phyloP scores from a whole-genome alignment of 306 rosid species.

The Corylus americana region DNA sequence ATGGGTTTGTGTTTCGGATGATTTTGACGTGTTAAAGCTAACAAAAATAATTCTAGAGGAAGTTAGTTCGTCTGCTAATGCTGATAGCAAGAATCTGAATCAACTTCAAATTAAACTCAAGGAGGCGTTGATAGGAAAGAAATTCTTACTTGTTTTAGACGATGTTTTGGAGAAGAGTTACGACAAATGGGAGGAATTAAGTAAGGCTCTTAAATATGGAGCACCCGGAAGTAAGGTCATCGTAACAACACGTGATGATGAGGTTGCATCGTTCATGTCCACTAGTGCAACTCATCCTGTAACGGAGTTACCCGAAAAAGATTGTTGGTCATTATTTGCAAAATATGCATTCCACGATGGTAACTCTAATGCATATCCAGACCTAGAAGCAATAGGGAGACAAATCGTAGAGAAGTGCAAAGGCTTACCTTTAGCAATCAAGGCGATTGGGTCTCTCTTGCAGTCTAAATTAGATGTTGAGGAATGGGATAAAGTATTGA shows the following conservation, averaged over 20 bases:
- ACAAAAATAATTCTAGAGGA: too few relatives aligned
- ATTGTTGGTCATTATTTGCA: conserved; percentile 16
- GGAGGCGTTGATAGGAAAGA: too few relatives aligned
- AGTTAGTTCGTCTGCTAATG: too few relatives aligned
- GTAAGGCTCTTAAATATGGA: neutral
- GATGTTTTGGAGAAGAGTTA: conserved; percentile 17
- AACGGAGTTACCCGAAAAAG: neutral
- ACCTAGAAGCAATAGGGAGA: neutral
- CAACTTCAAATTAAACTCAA: too few relatives aligned
- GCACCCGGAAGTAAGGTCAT: conserved; percentile 22
- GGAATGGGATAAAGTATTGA: too few relatives aligned
- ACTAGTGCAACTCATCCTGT: neutral
- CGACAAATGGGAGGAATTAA: conserved; percentile 1
- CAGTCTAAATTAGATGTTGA: too few relatives aligned
- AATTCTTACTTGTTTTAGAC: neutral
- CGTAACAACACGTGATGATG: neutral
- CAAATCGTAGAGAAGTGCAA: conserved; percentile 17
- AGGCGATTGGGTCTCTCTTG: too few relatives aligned
- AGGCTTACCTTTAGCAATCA: conserved; percentile 14
- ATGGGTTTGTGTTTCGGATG: too few relatives aligned
- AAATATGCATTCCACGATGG: conserved; percentile 9
- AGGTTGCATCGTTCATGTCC: neutral
- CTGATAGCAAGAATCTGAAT: too few relatives aligned
- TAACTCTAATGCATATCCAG: neutral
- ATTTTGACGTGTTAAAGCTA: too few relatives aligned